Conservation (phyloP, 2,329 filamentous ascomycete genomes). For the Sordariomycetes sp. region DNA sequence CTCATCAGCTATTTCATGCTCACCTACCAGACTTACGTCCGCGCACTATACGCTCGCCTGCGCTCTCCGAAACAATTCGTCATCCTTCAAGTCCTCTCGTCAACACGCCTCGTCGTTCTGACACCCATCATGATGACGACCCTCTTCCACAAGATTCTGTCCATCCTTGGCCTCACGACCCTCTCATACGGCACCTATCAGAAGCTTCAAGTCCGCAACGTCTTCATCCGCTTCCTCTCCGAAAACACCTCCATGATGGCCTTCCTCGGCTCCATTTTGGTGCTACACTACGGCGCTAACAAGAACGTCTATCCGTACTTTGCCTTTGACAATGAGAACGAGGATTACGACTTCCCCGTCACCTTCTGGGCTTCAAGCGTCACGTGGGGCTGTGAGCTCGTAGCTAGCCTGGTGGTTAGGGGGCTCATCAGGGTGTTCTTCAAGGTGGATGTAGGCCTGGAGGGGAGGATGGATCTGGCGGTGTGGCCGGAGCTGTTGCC, state of each 20-base stretch:
- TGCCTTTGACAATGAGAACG: slow-evolving; percentile 42
- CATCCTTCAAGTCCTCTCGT: slow-evolving; percentile 55
- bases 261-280: slow-evolving; percentile 56
- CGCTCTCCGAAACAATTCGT: slow-evolving; percentile 58
- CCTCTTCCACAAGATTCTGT: slow-evolving; percentile 45
- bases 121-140: slow-evolving; percentile 56
- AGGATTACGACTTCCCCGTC: slow-evolving; percentile 51
- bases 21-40: slow-evolving; percentile 64
- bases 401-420: slow-evolving; percentile 50
- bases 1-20: slow-evolving; percentile 50
- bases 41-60: slow-evolving; percentile 58
- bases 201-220: slow-evolving; percentile 56
- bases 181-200: slow-evolving; percentile 56
- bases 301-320: slow-evolving; percentile 63
- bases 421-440: slow-evolving; percentile 49
- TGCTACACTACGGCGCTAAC: slow-evolving; percentile 58
- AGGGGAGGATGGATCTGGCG: slow-evolving; percentile 55
- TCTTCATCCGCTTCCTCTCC: slow-evolving; percentile 58
- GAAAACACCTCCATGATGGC: slow-evolving; percentile 62
- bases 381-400: slow-evolving; percentile 60
- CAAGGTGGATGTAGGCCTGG: slow-evolving; percentile 51
- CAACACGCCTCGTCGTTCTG: slow-evolving; percentile 51
- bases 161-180: slow-evolving; percentile 42
- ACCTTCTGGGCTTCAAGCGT: slow-evolving; percentile 55
- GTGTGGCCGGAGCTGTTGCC: slow-evolving; percentile 61